phyloP scores from a whole-genome alignment of 495 filamentous ascomycete species.

The Penicillium verhagenii region DNA sequence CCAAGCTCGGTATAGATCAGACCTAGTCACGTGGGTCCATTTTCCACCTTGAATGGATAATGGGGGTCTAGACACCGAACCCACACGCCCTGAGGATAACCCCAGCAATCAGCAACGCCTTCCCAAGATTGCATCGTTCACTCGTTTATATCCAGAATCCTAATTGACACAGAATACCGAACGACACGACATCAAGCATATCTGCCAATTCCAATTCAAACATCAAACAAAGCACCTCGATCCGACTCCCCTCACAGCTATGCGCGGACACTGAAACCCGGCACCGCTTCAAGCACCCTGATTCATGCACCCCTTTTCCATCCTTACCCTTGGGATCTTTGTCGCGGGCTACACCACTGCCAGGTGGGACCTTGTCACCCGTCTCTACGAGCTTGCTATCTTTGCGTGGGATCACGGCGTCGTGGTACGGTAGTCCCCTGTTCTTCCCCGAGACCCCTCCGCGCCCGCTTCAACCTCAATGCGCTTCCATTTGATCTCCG shows the following conservation, averaged over 20 bases:
- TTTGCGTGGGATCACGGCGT: slow-evolving; percentile 99
- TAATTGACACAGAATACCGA: neutral
- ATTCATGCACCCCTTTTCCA: slow-evolving; percentile 96
- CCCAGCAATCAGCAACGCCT: neutral
- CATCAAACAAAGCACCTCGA: neutral
- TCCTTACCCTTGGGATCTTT: slow-evolving; percentile 93
- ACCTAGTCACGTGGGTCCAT: slow-evolving; percentile 22
- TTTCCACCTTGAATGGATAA: slow-evolving; percentile 5
- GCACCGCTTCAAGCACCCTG: slow-evolving; percentile 31
- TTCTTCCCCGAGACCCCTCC: slow-evolving; percentile 13
- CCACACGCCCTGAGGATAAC: neutral
- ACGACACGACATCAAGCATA: neutral
- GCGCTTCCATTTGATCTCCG: neutral
- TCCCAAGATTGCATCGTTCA: neutral
- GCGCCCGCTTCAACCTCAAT: slow-evolving; percentile 5
- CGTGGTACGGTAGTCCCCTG: slow-evolving; percentile 62
- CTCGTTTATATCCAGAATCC: neutral
- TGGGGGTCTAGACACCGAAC: slow-evolving; percentile 22
- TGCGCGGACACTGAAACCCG: slow-evolving; percentile 36
- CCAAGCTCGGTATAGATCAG: slow-evolving; percentile 6
- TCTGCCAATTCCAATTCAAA: neutral
- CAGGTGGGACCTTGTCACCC: slow-evolving; percentile 95
- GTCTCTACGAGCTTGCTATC: slow-evolving; percentile 90
- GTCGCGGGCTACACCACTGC: slow-evolving; percentile 99
- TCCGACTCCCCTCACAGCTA: slow-evolving; percentile 20